Conservation (phyloP, 1,284 basidiomycete genomes). For the Lentinula novae-zelandiae region DNA sequence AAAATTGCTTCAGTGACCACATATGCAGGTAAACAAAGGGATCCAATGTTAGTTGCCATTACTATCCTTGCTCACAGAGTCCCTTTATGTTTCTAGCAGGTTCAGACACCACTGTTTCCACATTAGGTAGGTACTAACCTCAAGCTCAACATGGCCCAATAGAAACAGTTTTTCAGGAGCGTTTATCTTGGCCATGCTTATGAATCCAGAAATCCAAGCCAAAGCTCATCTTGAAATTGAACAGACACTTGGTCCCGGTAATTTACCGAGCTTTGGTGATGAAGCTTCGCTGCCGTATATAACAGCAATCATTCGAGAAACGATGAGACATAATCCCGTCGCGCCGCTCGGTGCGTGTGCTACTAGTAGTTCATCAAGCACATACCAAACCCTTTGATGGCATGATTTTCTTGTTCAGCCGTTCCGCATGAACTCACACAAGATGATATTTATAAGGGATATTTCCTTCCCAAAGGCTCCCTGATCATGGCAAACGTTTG, state of each 20-base stretch:
- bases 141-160: too few species aligned
- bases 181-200: slow-evolving; percentile 6
- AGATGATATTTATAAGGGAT: slow-evolving; percentile 13
- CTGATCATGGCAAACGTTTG: slow-evolving; percentile 8
- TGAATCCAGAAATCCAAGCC: slow-evolving; percentile 2
- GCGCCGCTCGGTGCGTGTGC: not conserved
- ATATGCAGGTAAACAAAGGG: not conserved
- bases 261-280: slow-evolving; percentile 1
- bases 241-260: not conserved
- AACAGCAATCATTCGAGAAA: slow-evolving; percentile 4
- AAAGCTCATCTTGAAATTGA: slow-evolving; percentile 3
- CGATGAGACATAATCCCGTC: not conserved
- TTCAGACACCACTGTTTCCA: not conserved
- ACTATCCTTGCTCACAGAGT: not conserved
- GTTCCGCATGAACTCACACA: slow-evolving; percentile 3
- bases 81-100: not conserved
- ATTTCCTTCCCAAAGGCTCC: slow-evolving; percentile 8
- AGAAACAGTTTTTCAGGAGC: not conserved
- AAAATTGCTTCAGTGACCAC: not conserved
- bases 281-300: slow-evolving; percentile 3
- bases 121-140: not conserved
- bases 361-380: not conserved
- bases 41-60: too few species aligned
- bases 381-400: too few species aligned
- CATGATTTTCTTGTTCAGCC: not conserved